Base-by-base conservation (phyloP, 495 filamentous ascomycete species). In the Aspergillus haitiensis region DNA sequence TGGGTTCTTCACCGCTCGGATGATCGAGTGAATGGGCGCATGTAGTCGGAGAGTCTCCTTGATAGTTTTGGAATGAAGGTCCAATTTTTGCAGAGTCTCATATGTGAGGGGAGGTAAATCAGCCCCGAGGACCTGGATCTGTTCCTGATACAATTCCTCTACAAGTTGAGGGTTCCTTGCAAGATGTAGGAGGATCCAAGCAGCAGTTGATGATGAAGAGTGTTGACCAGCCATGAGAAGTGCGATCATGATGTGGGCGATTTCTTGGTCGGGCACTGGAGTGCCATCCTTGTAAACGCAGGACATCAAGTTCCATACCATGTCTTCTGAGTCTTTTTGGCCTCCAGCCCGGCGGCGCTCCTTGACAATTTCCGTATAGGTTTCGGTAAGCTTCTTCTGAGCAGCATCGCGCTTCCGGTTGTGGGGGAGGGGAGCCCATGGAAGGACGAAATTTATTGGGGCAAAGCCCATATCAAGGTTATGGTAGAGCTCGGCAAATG, bases 1-100 rank as follows among this genome's bases (percentile, higher is more conserved):
- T 36, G 84, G 83, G 58, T 78, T 81, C 66, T 84, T 86, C 59
- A 86, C 84, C 47, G 79, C 78, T 58, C 84, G 80, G 64, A 87
- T 81, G 59, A 87, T 84, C 35, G 76, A 80, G 68, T 87, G 84
- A 56, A 87, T 87, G 2, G 84, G 84, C n/a, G 84, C 76, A 68
- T 86, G 84, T 12, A 93, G 77, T 52, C 91, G 86, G 33, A 95
- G 81, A 0, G 90, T 91, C 71, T 95, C 91, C 71, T 88, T 89
- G 71, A 95, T 79, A 51, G 90, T 83, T 52, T 85, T 81, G 50
- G 85, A 76, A 67, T 87, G 86, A 34, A 93, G 75, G 1, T 88
- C 81, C 31, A 92, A 82, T 60, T 86, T 86, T 44, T 86, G 76
- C 12, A 93, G 79, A 63, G 86, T 79, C 52, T 87, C 81, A 66